Conservation (phyloP, 2,329 filamentous ascomycete species). For the Paradendryphiella salina region DNA sequence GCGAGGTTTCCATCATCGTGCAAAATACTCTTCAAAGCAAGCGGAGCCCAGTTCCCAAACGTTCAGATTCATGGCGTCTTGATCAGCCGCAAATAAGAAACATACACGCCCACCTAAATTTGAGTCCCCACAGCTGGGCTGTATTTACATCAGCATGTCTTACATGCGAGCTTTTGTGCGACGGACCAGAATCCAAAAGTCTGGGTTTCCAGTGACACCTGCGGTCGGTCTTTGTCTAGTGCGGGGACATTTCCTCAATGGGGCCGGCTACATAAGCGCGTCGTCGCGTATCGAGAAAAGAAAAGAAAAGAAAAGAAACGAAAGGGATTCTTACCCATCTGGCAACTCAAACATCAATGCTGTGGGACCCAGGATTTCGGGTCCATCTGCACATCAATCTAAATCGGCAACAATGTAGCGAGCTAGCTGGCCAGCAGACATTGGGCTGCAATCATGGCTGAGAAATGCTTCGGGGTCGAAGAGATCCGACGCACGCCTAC, state of each 20-base stretch:
- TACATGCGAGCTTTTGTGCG: background rate
- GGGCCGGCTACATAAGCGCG: background rate
- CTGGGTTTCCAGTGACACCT: background rate
- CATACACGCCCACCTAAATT: background rate
- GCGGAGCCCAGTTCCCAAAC: background rate
- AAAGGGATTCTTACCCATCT: background rate
- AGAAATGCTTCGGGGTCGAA: no score
- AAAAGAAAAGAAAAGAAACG: no score
- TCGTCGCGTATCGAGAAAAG: conserved; percentile 6
- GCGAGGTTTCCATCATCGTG: background rate
- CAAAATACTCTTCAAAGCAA: background rate
- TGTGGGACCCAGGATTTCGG: no score
- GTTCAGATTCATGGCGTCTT: background rate
- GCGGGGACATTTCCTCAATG: background rate
- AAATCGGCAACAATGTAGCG: no score
- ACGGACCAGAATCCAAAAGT: background rate
- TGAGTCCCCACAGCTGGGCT: background rate
- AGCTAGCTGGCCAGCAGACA: no score
- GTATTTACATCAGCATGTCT: background rate
- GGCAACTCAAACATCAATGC: background rate
- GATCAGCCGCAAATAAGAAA: background rate
- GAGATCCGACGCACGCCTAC: no score
- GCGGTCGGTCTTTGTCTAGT: background rate
- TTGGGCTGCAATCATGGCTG: no score
- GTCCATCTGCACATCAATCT: no score